Base-by-base conservation (phyloP, 176 grass and related monocot species). In the Carex kokanica region DNA sequence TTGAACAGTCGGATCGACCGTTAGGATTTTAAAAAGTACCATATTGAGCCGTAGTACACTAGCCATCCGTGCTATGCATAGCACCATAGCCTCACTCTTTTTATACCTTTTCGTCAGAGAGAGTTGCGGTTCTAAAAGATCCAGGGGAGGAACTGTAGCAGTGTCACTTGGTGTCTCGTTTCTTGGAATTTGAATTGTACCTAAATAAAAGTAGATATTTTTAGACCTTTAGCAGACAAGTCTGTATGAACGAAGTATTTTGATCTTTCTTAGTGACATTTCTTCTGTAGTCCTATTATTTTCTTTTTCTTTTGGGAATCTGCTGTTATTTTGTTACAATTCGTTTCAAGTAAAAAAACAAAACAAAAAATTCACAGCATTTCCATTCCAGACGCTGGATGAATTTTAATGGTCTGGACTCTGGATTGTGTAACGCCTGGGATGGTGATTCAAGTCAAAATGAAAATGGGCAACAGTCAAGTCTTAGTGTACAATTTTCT, bases 181-280 rank as follows among this genome's bases (percentile, higher is more conserved):
- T 43, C 36, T 71, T 43, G n/a, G 13, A 79, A 79, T 59, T 79
- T 60, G 57, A 40, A 47, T 63, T 82, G 61, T 82, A 82, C 60
- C 21, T 68, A 65, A 82, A 68, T 65, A 65, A 82, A 82, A 49
- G 6, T 68, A 47, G 15, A 71, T 15, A 18, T 20, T 82, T 8
- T 53, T 78, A 3, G 24, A 54, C 61, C 53, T 25, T 81, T 68
- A 67, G 10, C 63, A 61, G 41, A 67, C 61, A 4, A 43, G 18
- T 62, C 17, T 62, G 80, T 82, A 54, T 27, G 60, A 65, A 82
- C 13, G 2, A 40, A 68, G 6, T 63, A 9, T 81, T 81, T 21
- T 63, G 31, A 78, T 78, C 51, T 56, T 78, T 56, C 8, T 34
- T 78, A 25, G 2, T 78, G 51, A 17, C 17, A 81, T 64, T 64